phyloP scores from a whole-genome alignment of 225 moss, liverwort and hornwort species.

The Polytrichum commune region DNA sequence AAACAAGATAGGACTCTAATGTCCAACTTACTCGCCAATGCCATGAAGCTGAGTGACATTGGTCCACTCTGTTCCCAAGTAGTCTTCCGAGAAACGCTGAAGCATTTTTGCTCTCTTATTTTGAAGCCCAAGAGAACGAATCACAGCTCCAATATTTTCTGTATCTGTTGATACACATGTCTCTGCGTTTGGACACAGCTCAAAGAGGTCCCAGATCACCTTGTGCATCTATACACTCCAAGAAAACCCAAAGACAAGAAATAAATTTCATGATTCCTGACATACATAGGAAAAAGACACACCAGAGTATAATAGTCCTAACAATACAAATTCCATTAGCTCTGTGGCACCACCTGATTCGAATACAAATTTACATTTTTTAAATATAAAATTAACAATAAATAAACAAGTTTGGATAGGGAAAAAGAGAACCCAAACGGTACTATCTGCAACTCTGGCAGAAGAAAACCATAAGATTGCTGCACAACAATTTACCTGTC shows the following conservation, averaged over 20 bases:
- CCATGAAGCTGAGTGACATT: conserved; percentile 91
- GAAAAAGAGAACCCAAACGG: too few relatives aligned
- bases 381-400: too few relatives aligned
- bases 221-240: conserved; percentile 82
- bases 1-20: background rate
- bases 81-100: conserved; percentile 85
- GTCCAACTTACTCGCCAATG: conserved; percentile 81
- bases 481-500: conserved; percentile 51
- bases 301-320: too few relatives aligned
- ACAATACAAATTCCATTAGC: too few relatives aligned
- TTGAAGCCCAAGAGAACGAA: conserved; percentile 88
- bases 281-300: too few relatives aligned
- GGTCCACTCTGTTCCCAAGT: conserved; percentile 76
- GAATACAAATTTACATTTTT: too few relatives aligned
- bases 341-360: too few relatives aligned
- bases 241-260: conserved; percentile 2
- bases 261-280: too few relatives aligned
- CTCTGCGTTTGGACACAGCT: conserved; percentile 75
- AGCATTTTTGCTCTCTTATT: conserved; percentile 94
- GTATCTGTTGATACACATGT: conserved; percentile 68
- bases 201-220: conserved; percentile 97
- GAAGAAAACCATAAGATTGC: background rate
- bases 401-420: too few relatives aligned
- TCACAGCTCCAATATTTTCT: conserved; percentile 72
- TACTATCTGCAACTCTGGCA: too few relatives aligned